Conservation (phyloP, 805 yeast species). For the Kazachstania psychrophila region DNA sequence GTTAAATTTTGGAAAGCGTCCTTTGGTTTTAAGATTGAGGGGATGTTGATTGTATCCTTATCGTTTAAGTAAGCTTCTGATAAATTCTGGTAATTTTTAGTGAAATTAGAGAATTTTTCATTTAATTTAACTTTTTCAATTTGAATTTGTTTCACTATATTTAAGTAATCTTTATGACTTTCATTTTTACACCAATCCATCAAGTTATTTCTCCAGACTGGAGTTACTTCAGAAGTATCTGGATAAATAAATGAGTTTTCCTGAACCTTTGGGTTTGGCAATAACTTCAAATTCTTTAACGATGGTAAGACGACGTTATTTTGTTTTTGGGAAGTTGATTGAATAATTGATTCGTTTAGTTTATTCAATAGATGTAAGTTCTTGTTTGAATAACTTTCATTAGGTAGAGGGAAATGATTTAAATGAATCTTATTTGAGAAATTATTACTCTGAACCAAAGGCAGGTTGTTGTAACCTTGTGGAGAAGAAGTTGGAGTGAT, state of each 20-base stretch:
- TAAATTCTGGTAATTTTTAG: not conserved
- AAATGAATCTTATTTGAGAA: conserved; percentile 1
- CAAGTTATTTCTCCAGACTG: conserved; percentile 27
- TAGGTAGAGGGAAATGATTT: conserved; percentile 1
- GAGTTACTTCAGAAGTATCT: conserved; percentile 28
- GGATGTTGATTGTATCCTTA: conserved; percentile 2
- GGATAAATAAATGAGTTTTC: conserved; percentile 28
- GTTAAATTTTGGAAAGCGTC: conserved; percentile 24
- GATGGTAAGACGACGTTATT: conserved; percentile 19
- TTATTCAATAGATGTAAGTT: not conserved
- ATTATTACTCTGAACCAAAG: conserved; percentile 2
- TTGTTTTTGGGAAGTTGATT: not conserved
- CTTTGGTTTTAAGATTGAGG: conserved; percentile 23
- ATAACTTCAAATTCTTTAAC: conserved; percentile 24
- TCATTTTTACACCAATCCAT: conserved; percentile 29
- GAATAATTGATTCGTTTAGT: not conserved
- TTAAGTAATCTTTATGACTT: conserved; percentile 24
- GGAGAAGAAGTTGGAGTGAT: conserved; percentile 24
- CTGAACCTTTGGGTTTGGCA: conserved; percentile 25
- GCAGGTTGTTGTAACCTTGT: conserved; percentile 6
- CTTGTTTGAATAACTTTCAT: conserved; percentile 3
- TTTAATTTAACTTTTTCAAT: conserved; percentile 1
- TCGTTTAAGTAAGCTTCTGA: not conserved
- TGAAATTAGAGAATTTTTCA: conserved; percentile 2
- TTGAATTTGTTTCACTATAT: conserved; percentile 9